Evolutionary conservation across 176 grass and related monocot genomes (phyloP), one percentile per base, ranked within the genome.

Genomic region (Elaeis guineensis): DNA sequence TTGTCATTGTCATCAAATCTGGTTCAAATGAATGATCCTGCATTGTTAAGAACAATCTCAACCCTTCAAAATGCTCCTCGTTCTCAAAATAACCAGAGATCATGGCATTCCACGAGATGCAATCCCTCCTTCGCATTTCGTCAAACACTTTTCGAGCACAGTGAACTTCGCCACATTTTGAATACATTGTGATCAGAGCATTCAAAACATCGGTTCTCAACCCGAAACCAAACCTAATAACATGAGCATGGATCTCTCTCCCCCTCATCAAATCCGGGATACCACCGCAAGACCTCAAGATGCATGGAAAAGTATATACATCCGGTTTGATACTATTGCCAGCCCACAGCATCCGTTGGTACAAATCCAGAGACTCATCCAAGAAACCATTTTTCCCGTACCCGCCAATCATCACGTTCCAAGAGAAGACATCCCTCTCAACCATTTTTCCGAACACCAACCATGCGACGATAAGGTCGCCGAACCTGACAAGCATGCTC

Each of bases 71-170:
- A 25, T 67, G 66, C 23, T 83, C 66, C n/a, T 80, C 69, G 49
- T 91, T 97, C 72, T 88, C 84, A 35, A 91, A 90, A 80, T 85
- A 78, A 0, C 84, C 84, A 39, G 78, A 67, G 66, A 97, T 97
- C 87, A 97, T 91, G 0, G 92, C 87, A 39, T 90, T 97, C 92
- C 92, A 88, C 15, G 92, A 97, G 49, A 97, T 88, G 20, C 75
- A 77, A 23, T 88, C 86, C 39, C 73, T 82, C 22, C 77, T 5
- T 3, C 58, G 51, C 80, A 97, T 91, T 64, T 55, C 25, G 16
- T 85, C 92, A 62, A 97, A 97, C 55, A 97, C 84, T 72, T 80
- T 87, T 1, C 87, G 75, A 0, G 87, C 92, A 59, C 55, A 60
- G 14, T 59, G 52, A 6, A 54, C 44, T 65, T 91, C 81, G 17